Evolutionary conservation across 106 monocot species (phyloP).

Genomic region (Phalaenopsis aphrodite): DNA sequence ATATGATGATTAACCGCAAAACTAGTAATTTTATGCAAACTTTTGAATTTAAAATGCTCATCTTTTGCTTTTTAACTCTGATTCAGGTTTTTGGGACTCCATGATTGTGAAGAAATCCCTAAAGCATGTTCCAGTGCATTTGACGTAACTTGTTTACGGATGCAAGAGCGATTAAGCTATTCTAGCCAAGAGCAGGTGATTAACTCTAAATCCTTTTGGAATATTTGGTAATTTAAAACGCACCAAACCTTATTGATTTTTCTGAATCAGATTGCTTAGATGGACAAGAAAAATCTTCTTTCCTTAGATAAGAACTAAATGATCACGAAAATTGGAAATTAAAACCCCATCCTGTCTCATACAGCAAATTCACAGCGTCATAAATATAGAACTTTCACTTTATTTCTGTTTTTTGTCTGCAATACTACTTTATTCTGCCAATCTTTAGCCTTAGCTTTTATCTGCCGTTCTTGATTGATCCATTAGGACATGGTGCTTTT

Average conservation of each 20-base stretch:
- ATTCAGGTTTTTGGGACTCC: slow-evolving; percentile 80
- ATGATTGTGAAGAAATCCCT: slow-evolving; percentile 66
- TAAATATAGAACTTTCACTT: not conserved
- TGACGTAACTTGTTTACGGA: slow-evolving; percentile 61
- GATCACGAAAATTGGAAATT: not conserved
- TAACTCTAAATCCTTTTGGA: not conserved
- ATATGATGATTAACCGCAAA: not conserved
- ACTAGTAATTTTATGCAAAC: not conserved
- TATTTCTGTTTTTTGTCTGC: not conserved
- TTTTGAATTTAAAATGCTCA: not conserved
- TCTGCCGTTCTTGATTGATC: not conserved
- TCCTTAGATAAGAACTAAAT: not conserved
- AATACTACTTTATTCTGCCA: not conserved
- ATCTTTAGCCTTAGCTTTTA: not conserved
- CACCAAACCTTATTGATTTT: not conserved
- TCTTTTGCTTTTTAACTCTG: not conserved
- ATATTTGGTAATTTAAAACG: not conserved
- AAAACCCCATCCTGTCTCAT: too few species aligned
- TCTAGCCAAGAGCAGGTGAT: slow-evolving; percentile 60
- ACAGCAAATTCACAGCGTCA: too few species aligned
- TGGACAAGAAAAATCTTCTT: not conserved
- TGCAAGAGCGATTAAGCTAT: slow-evolving; percentile 84
- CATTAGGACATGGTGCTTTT: slow-evolving; percentile 90
- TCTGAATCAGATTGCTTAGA: not conserved
- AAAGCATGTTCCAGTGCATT: slow-evolving; percentile 64